Evolutionary conservation across 345 rosid species (phyloP).

Genomic region (Camelina laxa): DNA sequence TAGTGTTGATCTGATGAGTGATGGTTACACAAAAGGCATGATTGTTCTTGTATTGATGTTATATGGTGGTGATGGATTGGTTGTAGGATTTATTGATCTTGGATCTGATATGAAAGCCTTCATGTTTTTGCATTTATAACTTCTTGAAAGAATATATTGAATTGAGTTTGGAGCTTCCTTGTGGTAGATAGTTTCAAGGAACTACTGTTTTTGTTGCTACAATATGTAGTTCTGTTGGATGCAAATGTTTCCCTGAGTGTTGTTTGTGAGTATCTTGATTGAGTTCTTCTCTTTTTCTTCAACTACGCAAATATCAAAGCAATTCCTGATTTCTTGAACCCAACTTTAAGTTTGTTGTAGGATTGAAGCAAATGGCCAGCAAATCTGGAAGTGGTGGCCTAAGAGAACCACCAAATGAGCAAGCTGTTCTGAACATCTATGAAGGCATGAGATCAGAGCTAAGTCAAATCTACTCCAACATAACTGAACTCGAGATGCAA

Average conservation of each 20-base stretch:
- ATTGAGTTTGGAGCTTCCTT: neutral
- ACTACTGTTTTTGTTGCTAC: neutral
- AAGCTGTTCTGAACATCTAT: constrained; percentile 70
- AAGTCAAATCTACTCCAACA: constrained; percentile 88
- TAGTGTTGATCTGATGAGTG: neutral
- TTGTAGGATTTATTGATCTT: neutral
- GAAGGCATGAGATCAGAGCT: constrained; percentile 75
- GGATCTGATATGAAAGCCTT: neutral
- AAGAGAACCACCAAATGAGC: constrained; percentile 69
- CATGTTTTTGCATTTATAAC: neutral
- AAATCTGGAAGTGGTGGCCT: constrained; percentile 50
- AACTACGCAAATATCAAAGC: neutral
- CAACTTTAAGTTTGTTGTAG: neutral
- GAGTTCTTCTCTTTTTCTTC: neutral
- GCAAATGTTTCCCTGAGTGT: neutral
- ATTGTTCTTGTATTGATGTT: neutral
- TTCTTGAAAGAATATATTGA: neutral
- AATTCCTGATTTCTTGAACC: neutral
- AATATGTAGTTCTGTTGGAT: neutral
- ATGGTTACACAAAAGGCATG: neutral
- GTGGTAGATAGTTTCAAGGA: neutral
- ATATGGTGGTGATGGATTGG: neutral
- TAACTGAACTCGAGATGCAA: constrained; percentile 96
- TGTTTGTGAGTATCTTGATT: neutral
- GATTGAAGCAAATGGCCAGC: constrained; percentile 62